Evolutionary conservation across 139 green algal genomes (phyloP).

Genomic region (Tetratostichococcus sp.): DNA sequence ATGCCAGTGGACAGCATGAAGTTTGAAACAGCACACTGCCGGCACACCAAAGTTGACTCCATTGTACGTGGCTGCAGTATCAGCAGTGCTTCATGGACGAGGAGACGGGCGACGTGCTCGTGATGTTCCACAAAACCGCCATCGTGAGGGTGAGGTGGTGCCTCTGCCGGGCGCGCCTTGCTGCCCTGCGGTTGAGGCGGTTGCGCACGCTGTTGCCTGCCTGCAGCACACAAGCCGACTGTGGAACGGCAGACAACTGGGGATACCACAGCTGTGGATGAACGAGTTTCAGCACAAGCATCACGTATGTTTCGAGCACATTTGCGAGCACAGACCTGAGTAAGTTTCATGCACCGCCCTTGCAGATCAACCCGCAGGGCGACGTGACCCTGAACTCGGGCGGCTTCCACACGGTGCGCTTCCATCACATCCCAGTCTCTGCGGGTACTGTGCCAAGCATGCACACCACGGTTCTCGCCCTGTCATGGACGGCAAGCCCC

Average conservation of each 20-base stretch:
- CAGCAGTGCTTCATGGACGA: neutral
- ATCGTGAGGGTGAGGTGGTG: neutral
- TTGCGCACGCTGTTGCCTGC: neutral
- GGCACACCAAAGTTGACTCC: neutral
- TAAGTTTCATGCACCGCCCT: too few species aligned
- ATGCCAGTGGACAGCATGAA: too few species aligned
- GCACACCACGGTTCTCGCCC: too few species aligned
- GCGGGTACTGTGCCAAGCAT: too few species aligned
- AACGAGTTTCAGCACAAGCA: neutral
- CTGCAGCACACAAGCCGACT: too few species aligned
- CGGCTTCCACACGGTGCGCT: neutral
- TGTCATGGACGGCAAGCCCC: too few species aligned
- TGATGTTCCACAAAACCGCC: neutral
- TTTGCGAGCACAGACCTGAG: neutral
- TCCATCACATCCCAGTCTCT: neutral
- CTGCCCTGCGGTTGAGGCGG: too few species aligned
- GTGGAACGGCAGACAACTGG: too few species aligned
- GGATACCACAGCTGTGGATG: too few species aligned
- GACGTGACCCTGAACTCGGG: neutral
- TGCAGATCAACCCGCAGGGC: neutral
- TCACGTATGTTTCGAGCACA: too few species aligned
- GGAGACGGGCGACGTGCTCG: neutral
- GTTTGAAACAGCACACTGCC: too few species aligned
- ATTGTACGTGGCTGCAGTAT: neutral
- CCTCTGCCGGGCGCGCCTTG: too few species aligned